These are phyloP conservation scores for Kernera saxatilis DNA, from an alignment of 345 rosid genomes.

Conservation along the genomic window DNA sequence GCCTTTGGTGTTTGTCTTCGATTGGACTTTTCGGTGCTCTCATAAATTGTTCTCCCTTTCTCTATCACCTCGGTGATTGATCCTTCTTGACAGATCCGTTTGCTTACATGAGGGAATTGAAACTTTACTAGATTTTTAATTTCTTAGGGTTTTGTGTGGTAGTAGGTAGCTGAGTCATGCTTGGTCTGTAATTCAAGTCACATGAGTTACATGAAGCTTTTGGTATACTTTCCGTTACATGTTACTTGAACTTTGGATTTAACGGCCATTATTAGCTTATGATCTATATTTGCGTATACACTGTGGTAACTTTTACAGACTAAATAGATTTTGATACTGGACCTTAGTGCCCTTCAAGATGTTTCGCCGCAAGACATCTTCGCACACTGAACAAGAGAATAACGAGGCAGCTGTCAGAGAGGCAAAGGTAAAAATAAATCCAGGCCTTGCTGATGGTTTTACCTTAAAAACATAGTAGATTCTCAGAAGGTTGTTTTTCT, in stretches of 20 bases:
- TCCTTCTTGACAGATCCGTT: not conserved
- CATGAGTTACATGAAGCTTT: not conserved
- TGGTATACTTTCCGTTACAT: not conserved
- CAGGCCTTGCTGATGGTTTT: not conserved
- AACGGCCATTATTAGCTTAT: not conserved
- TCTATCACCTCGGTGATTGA: not conserved
- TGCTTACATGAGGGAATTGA: not conserved
- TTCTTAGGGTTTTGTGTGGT: not conserved
- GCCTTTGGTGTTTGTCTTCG: not conserved
- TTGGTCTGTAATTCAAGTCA: constrained; percentile 5
- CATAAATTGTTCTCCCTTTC: not conserved
- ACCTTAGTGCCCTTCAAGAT: constrained; percentile 33
- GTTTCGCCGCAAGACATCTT: constrained; percentile 57
- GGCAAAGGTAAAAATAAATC: constrained; percentile 51
- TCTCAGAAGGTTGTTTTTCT: not conserved
- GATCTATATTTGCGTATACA: not conserved
- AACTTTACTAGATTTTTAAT: not conserved
- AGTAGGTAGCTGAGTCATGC: constrained; percentile 22
- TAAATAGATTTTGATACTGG: not conserved
- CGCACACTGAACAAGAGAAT: constrained; percentile 46
- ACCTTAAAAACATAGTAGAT: not conserved
- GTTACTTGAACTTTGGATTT: not conserved
- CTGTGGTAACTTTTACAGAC: not conserved
- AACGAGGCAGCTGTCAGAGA: constrained; percentile 38
- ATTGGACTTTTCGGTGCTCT: too few relatives aligned